Percentiles rank a stretch among this genome's conserved stretches.
These are phyloP conservation scores for Agaricus subrufescens DNA, from an alignment of 768 basidiomycete genomes.

Conservation along the genomic window DNA sequence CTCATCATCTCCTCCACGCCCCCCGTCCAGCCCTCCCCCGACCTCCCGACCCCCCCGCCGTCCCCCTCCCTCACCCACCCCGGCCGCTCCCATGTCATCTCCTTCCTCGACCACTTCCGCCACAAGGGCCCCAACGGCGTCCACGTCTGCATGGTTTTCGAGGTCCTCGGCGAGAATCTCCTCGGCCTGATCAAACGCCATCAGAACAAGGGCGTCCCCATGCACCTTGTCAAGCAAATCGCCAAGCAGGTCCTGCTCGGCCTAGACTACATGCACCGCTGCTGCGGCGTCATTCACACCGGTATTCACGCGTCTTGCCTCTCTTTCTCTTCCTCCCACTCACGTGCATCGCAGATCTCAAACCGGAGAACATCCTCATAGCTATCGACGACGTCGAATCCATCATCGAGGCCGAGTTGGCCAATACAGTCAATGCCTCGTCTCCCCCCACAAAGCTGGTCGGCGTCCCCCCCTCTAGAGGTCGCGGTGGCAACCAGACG, in stretches of 20 bases:
- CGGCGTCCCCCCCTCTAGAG: constrained; percentile 90
- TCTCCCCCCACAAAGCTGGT: constrained; percentile 66
- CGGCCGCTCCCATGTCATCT: constrained; percentile 92
- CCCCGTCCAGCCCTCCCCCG: constrained; percentile 39
- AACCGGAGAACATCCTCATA: constrained; percentile 97
- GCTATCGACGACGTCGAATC: constrained; percentile 95
- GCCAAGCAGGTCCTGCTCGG: constrained; percentile 95
- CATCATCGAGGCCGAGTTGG: constrained; percentile 83
- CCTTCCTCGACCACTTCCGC: constrained; percentile 94
- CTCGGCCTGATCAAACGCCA: constrained; percentile 96
- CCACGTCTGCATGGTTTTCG: constrained; percentile 99
- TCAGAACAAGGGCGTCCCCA: constrained; percentile 96
- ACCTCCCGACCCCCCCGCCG: constrained; percentile 45
- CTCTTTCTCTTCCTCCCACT: not conserved
- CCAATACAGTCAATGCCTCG: constrained; percentile 39
- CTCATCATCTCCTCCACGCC: constrained; percentile 81
- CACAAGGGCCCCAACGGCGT: constrained; percentile 96
- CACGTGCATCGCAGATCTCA: constrained; percentile 58
- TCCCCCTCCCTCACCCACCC: constrained; percentile 72
- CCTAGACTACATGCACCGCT: constrained; percentile 95
- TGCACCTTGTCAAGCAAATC: constrained; percentile 90
- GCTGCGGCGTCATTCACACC: constrained; percentile 96
- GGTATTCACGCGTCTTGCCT: constrained; percentile 33
- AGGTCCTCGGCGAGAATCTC: constrained; percentile 95
- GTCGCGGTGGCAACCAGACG: constrained; percentile 94